A percentile compares a stretch with the other conserved stretches of the same genome.
These are phyloP conservation scores for Candida maesae DNA, from an alignment of 805 yeast species.

Conservation along the genomic window DNA sequence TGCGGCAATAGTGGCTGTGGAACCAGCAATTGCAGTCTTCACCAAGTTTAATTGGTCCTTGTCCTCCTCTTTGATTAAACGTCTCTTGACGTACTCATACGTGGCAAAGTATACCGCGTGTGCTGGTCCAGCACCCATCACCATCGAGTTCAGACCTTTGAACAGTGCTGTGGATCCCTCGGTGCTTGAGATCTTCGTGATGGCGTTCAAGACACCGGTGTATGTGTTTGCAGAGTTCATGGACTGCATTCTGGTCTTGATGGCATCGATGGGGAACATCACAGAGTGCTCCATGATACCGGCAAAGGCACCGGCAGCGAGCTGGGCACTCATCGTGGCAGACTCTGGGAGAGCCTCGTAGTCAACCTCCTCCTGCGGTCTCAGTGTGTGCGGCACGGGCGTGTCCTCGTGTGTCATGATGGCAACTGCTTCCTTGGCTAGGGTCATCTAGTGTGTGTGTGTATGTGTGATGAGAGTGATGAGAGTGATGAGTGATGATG, in stretches of 20 bases:
- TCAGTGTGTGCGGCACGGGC: neutral
- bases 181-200: constrained; percentile 70
- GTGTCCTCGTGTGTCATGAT: neutral
- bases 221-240: constrained; percentile 19
- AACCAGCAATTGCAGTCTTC: constrained; percentile 84
- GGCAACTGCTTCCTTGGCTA: constrained; percentile 4
- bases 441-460: constrained; percentile 3
- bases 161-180: constrained; percentile 89
- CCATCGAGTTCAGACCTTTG: constrained; percentile 91
- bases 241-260: constrained; percentile 89
- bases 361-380: constrained; percentile 50
- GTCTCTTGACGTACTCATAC: constrained; percentile 64
- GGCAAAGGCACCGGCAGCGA: constrained; percentile 96
- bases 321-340: constrained; percentile 77
- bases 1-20: constrained; percentile 86
- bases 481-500: too few species aligned
- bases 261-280: constrained; percentile 95
- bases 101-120: constrained; percentile 97
- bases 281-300: constrained; percentile 98
- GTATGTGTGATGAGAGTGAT: too few species aligned
- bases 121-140: constrained; percentile 98
- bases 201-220: constrained; percentile 56
- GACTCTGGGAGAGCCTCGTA: constrained; percentile 89
- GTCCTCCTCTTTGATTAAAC: constrained; percentile 32
- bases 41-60: constrained; percentile 57